Percentiles rank a stretch among this genome's conserved stretches.
These are phyloP conservation scores for Pythium monospermum DNA, from an alignment of 352 stramenopile genomes.

Conservation along the genomic window DNA sequence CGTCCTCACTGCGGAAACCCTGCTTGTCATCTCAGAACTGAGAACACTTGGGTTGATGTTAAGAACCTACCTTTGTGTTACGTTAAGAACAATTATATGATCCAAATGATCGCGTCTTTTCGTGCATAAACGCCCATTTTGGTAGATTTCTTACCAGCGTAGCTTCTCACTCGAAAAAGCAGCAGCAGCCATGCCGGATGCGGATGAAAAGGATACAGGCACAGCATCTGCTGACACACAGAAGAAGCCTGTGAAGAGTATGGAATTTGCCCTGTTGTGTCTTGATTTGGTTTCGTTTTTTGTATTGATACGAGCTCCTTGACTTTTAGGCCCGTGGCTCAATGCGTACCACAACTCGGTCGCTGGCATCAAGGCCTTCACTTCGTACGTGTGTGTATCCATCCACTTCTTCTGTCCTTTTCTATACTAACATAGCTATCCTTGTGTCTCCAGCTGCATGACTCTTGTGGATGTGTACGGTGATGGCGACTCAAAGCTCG, in stretches of 20 bases:
- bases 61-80: neutral
- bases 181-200: conserved; percentile 14
- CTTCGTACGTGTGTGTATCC: conserved; percentile 26
- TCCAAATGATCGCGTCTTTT: neutral
- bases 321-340: conserved; percentile 64
- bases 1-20: conserved; percentile 22
- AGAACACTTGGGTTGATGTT: too few relatives aligned
- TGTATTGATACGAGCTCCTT: neutral
- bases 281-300: neutral
- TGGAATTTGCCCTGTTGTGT: too few relatives aligned
- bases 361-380: conserved; percentile 81
- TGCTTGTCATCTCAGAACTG: conserved; percentile 27
- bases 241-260: conserved; percentile 23
- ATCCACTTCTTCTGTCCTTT: too few relatives aligned
- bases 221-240: neutral
- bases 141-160: too few relatives aligned
- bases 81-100: neutral
- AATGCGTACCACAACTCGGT: conserved; percentile 88
- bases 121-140: neutral
- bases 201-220: conserved; percentile 16
- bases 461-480: conserved; percentile 78
- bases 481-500: conserved; percentile 76
- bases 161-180: conserved; percentile 2
- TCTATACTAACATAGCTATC: too few relatives aligned
- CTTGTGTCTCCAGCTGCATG: conserved; percentile 71